These are phyloP conservation scores for Astrothelium subdiscretum DNA, from an alignment of 495 filamentous ascomycete species.

Conservation along the genomic window DNA sequence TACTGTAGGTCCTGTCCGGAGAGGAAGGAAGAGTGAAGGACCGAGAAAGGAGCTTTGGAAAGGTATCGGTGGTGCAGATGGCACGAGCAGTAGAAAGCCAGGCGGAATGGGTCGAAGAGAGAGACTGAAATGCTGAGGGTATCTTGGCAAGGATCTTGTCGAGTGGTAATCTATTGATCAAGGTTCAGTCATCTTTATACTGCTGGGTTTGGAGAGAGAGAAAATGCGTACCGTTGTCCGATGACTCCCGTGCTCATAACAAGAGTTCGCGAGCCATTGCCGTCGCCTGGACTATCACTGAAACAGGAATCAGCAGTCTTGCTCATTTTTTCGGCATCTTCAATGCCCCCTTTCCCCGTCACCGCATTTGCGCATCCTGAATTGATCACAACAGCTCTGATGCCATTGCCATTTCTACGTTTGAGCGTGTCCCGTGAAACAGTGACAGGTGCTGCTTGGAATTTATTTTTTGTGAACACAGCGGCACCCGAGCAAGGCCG, in stretches of 20 bases:
- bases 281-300: slow-evolving; percentile 32
- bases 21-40: slow-evolving; percentile 80
- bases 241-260: slow-evolving; percentile 99
- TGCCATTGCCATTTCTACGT: slow-evolving; percentile 51
- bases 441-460: slow-evolving; percentile 89
- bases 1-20: slow-evolving; percentile 58
- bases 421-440: slow-evolving; percentile 63
- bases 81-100: slow-evolving; percentile 82
- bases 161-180: slow-evolving; percentile 58
- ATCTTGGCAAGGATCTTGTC: slow-evolving; percentile 77
- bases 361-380: slow-evolving; percentile 96
- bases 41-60: slow-evolving; percentile 85
- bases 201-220: background rate
- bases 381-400: slow-evolving; percentile 82
- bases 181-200: background rate
- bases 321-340: slow-evolving; percentile 81
- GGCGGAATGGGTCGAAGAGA: slow-evolving; percentile 65
- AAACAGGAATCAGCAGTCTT: slow-evolving; percentile 60
- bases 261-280: slow-evolving; percentile 55
- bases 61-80: slow-evolving; percentile 98
- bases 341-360: slow-evolving; percentile 79
- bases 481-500: slow-evolving; percentile 83
- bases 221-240: slow-evolving; percentile 58
- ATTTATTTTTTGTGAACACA: slow-evolving; percentile 96
- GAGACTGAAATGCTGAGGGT: slow-evolving; percentile 55